A percentile compares a stretch with the other conserved stretches of the same genome.
Conservation (phyloP, 257 asterid species). For the Eucommia ulmoides region DNA sequence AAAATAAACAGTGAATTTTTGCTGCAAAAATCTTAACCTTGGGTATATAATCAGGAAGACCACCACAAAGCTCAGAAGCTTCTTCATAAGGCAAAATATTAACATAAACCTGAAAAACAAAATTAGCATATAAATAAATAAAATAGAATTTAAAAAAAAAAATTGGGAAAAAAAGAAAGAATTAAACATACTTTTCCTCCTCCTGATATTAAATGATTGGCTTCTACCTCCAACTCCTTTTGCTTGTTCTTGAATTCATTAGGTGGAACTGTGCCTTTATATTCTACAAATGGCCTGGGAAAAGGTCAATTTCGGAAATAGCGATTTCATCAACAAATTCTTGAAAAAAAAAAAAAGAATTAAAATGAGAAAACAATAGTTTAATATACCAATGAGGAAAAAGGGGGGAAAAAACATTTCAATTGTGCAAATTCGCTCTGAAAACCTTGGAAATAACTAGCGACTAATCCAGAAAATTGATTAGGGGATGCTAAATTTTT, state of each 20-base stretch:
- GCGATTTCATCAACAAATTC: neutral
- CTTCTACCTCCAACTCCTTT: slow-evolving; percentile 48
- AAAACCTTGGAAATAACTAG: too few relatives aligned
- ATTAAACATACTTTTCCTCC: slow-evolving; percentile 58
- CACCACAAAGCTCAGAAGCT: slow-evolving; percentile 68
- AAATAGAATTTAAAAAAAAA: neutral
- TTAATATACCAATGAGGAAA: too few relatives aligned
- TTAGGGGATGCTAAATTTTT: too few relatives aligned
- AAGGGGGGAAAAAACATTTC: too few relatives aligned
- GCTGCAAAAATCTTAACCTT: slow-evolving; percentile 24
- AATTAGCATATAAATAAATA: neutral
- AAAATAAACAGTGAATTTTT: neutral
- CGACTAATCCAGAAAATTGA: too few relatives aligned
- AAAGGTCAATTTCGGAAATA: slow-evolving; percentile 5
- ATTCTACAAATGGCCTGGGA: slow-evolving; percentile 74
- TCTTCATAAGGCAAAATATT: slow-evolving; percentile 41
- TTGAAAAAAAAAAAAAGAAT: too few relatives aligned
- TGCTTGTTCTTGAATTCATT: slow-evolving; percentile 47
- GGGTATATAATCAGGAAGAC: slow-evolving; percentile 76
- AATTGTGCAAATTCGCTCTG: too few relatives aligned
- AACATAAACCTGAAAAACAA: slow-evolving; percentile 42
- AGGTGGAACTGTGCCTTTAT: slow-evolving; percentile 51
- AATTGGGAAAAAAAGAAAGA: neutral
- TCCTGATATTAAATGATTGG: slow-evolving; percentile 41
- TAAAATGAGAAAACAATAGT: too few relatives aligned